Base-by-base conservation (phyloP, 345 rosid genomes). In the Carallia brachiata region DNA sequence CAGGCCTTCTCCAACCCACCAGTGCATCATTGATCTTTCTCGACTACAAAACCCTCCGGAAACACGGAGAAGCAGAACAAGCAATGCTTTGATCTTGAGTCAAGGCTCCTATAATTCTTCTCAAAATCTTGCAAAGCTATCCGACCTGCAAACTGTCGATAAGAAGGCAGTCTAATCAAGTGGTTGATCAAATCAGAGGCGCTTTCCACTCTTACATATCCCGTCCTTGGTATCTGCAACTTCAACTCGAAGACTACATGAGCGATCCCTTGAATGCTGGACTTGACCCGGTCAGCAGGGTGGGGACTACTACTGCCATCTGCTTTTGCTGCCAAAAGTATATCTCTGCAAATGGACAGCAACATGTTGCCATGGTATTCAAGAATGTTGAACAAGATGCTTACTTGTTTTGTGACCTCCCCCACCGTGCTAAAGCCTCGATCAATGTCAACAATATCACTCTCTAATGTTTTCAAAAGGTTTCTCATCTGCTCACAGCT, bases 1-100 rank as follows among this genome's bases (percentile, higher is more conserved):
- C 58, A 89, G 50, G 9, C 72, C 74, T 74, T 89, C 88, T 36
- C 86, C 94, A 59, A 73, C 18, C 81, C 78, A 78, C 81, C 81
- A 73, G 39, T 73, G 55, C 30, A 44, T 63, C 5, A 73, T 27
- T 27, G 66, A 17, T 67, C 69, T 61, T 65, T 78, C 64, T 34
- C 65, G 36, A 73, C 66, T 4, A 66, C 27, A 28, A 62, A 63
- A 48, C 60, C 58, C 69, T 70, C 81, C 4, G 81, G 81, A 39
- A 77, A 77, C 8, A 68, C 70, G 0, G 70, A 36, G 28, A 73
- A 78, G 6, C 65, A 78, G 44, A 73, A 28, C 71, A 74, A 70
- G 63, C 73, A 66, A 36, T 27, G 23, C 65, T 50, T 44, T 0
- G 0, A 17, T 15, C 12, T 52, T 2, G 0, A 7, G 0, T 28